phyloP scores from a whole-genome alignment of 208 protist species.

The Leptomonas seymouri region DNA sequence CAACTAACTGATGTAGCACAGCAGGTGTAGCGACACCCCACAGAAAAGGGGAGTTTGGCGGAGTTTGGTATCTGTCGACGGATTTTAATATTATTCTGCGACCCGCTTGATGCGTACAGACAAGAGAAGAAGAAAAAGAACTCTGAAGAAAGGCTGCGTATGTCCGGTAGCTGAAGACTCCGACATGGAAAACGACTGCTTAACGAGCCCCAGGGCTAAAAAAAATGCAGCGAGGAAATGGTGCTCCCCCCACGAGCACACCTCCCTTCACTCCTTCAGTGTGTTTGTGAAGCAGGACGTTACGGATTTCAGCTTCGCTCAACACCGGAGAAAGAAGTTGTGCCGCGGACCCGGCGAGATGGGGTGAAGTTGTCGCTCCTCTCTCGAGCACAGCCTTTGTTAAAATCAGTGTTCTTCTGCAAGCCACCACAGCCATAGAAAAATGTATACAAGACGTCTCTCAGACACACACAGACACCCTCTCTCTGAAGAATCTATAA shows the following conservation, averaged over 20 bases:
- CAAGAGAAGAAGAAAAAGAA: constrained; percentile 1
- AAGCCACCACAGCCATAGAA: neutral
- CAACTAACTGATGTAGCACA: too few relatives aligned
- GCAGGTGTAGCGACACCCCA: neutral
- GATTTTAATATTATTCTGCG: neutral
- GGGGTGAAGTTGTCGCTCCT: too few relatives aligned
- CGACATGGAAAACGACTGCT: neutral
- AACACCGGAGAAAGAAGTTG: too few relatives aligned
- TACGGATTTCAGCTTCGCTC: too few relatives aligned
- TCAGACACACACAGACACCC: neutral
- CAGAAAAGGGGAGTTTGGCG: neutral
- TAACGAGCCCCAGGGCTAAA: neutral
- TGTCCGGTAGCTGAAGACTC: neutral
- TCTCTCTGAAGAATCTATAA: constrained; percentile 6
- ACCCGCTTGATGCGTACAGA: constrained; percentile 7
- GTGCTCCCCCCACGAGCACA: too few relatives aligned
- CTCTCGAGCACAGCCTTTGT: neutral
- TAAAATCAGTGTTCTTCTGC: neutral
- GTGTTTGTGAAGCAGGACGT: too few relatives aligned
- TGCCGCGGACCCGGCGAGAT: too few relatives aligned
- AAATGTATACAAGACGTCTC: neutral
- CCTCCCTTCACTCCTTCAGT: too few relatives aligned
- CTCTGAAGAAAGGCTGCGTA: neutral
- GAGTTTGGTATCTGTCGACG: neutral
- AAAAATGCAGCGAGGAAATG: too few relatives aligned